These are phyloP conservation scores for Amyloporia xantha DNA, from an alignment of 768 basidiomycete species.

Conservation along the genomic window DNA sequence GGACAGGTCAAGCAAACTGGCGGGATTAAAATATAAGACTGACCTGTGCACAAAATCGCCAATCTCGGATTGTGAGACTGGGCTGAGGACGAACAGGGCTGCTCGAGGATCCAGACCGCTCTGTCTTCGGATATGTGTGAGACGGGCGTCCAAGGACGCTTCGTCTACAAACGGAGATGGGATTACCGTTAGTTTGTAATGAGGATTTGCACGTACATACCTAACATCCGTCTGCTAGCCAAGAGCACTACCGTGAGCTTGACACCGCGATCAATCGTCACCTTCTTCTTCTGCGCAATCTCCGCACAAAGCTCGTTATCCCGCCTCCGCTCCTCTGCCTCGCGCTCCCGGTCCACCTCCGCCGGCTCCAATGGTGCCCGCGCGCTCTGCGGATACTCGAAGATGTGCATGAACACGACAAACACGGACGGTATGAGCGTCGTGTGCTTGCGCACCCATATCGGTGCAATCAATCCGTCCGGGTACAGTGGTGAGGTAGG, in stretches of 20 bases:
- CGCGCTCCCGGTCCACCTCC: constrained; percentile 47
- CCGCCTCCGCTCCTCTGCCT: constrained; percentile 59
- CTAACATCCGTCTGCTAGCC: constrained; percentile 82
- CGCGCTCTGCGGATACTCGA: constrained; percentile 48
- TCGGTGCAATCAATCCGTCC: constrained; percentile 93
- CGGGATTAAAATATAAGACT: neutral
- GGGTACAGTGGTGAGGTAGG: constrained; percentile 87
- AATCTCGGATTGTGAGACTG: constrained; percentile 80
- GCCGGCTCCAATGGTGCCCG: constrained; percentile 49
- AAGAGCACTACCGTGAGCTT: constrained; percentile 93
- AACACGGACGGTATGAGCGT: constrained; percentile 90
- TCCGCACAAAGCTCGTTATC: constrained; percentile 79
- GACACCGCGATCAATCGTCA: constrained; percentile 76
- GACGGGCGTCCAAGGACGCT: constrained; percentile 69
- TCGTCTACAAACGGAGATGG: constrained; percentile 53
- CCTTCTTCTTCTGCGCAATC: constrained; percentile 73
- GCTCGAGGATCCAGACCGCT: constrained; percentile 89
- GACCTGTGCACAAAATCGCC: constrained; percentile 88
- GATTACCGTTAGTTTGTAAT: neutral
- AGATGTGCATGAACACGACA: constrained; percentile 83
- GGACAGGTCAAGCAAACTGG: neutral
- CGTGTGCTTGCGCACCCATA: constrained; percentile 97
- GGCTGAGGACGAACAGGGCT: constrained; percentile 90
- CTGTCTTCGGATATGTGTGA: constrained; percentile 83
- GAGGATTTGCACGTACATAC: constrained; percentile 35